Percentiles rank a stretch among this genome's conserved stretches.
Conservation (phyloP, 495 filamentous ascomycete genomes). For the Xylaria longipes region DNA sequence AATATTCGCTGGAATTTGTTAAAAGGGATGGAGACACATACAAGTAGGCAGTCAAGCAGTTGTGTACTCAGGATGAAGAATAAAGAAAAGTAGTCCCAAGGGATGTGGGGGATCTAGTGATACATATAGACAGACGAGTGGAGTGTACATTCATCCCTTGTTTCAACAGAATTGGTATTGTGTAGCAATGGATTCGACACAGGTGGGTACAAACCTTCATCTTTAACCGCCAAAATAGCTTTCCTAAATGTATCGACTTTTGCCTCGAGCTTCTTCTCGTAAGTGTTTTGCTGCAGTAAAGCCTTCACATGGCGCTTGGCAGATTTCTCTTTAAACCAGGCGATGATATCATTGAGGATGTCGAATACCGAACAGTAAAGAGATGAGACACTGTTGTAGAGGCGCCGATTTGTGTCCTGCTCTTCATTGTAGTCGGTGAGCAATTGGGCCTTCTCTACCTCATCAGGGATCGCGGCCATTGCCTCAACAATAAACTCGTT, state of each 20-base stretch:
- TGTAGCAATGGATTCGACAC: no score
- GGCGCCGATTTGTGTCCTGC: conserved; percentile 13
- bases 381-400: conserved; percentile 19
- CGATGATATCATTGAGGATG: conserved; percentile 22
- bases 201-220: not conserved
- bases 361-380: conserved; percentile 12
- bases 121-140: no score
- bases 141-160: no score
- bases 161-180: no score
- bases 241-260: conserved; percentile 14
- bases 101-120: no score
- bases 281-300: conserved; percentile 7
- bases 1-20: no score
- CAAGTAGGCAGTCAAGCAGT: no score
- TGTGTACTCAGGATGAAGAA: no score
- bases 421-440: conserved; percentile 23
- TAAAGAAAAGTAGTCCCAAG: no score
- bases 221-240: conserved; percentile 8
- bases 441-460: conserved; percentile 22
- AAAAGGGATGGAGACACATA: no score
- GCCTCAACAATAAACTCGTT: conserved; percentile 20
- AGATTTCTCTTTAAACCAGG: conserved; percentile 20
- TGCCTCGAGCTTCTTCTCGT: conserved; percentile 21
- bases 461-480: conserved; percentile 20
- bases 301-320: conserved; percentile 9